phyloP scores from a whole-genome alignment of 2,329 filamentous ascomycete genomes.

The Fusarium devonianum region DNA sequence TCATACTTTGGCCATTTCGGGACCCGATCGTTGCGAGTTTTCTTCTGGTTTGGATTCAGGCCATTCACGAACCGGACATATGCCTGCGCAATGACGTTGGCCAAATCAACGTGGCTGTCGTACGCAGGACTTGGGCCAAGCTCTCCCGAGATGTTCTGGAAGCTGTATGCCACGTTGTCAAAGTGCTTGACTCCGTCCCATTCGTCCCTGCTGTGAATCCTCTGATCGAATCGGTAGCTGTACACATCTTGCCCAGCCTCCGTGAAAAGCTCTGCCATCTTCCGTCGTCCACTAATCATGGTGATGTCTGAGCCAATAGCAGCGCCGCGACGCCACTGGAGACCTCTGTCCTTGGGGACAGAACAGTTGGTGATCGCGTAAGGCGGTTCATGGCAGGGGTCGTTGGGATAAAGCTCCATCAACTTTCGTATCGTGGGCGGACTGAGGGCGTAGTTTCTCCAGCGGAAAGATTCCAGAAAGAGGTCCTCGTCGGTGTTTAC shows the following conservation, averaged over 20 bases:
- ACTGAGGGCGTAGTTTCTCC: slow-evolving; percentile 55
- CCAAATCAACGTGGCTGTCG: slow-evolving; percentile 47
- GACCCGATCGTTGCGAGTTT: slow-evolving; percentile 33
- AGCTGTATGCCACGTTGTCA: slow-evolving; percentile 58
- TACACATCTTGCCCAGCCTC: slow-evolving; percentile 48
- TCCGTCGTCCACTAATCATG: slow-evolving; percentile 56
- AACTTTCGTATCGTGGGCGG: slow-evolving; percentile 53
- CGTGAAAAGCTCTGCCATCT: slow-evolving; percentile 53
- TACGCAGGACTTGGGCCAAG: slow-evolving; percentile 55
- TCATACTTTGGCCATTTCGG: slow-evolving; percentile 54
- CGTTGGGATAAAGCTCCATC: slow-evolving; percentile 57
- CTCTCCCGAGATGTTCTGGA: slow-evolving; percentile 58
- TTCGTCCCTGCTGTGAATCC: slow-evolving; percentile 50
- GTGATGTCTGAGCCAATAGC: slow-evolving; percentile 57
- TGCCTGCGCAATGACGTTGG: slow-evolving; percentile 49
- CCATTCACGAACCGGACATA: slow-evolving; percentile 54
- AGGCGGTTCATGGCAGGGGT: slow-evolving; percentile 56
- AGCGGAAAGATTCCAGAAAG: slow-evolving; percentile 45
- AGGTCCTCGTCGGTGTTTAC: slow-evolving; percentile 53
- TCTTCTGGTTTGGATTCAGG: slow-evolving; percentile 50
- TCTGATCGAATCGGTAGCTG: slow-evolving; percentile 59
- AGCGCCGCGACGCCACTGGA: slow-evolving; percentile 54
- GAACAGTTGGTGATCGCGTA: slow-evolving; percentile 35
- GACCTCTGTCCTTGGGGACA: slow-evolving; percentile 39
- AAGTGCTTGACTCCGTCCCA: slow-evolving; percentile 56